Evolutionary conservation across 176 grass and related monocot species (phyloP), one percentile per base, ranked within the genome.

Genomic region (Microstegium vimineum): DNA sequence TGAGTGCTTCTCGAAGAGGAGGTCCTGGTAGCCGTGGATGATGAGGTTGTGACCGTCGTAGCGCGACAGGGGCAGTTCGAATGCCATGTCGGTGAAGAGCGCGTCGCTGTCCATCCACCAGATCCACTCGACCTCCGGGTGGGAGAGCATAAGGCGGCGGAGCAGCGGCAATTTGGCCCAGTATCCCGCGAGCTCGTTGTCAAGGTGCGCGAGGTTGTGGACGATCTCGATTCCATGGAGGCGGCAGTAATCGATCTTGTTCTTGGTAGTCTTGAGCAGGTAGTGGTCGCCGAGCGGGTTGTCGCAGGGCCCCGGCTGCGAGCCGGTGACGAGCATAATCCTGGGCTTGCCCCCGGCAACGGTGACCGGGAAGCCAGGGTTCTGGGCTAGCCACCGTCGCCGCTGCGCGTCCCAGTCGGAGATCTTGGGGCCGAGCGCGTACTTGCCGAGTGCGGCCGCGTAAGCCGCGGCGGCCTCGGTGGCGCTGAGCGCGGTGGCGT

Each of bases 51-150:
- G 95, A 4, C 26, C 46, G 4, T 89, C 71, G 31, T 98, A 98
- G 54, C 86, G 90, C 18, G 30, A 8, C 6, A 98, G 86, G 1
- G 90, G 95, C 52, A 98, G 86, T 82, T 98, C 86, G 54, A 98
- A 98, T 8, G 92, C 88, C 95, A 98, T 98, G 90, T 98, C 92
- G 22, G 95, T 98, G 84, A 98, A 94, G 65, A 98, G 84, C 11
- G 92, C 92, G 69, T 94, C 95, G 71, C 88, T 98, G 87, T 98
- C 95, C 92, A 98, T 89, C 95, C 95, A 98, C 95, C 95, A 98
- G 88, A 98, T 90, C 95, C 95, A 98, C 89, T 97, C 91, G 5
- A 93, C 74, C 80, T 98, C 95, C 30, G 92, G 95, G 83, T 98
- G 95, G 25, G 95, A 90, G 3, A 98, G 84, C 90, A 98, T 92